phyloP scores from a whole-genome alignment of 1,139 yeast genomes.

The Sugiyamaella xylanicola region DNA sequence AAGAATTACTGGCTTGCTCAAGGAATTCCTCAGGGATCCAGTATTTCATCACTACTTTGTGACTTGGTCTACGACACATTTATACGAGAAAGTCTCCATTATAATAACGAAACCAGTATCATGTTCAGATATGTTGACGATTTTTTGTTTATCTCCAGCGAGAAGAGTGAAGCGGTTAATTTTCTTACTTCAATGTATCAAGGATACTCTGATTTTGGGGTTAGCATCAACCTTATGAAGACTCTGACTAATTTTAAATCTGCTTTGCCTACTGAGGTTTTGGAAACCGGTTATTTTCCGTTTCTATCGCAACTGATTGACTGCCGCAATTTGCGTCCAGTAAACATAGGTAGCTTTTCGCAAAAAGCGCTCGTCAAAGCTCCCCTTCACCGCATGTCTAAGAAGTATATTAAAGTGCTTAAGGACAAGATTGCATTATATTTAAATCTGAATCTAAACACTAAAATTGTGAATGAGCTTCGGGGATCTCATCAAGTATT shows the following conservation, averaged over 20 bases:
- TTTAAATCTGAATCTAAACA: slow-evolving; percentile 2
- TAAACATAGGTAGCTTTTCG: not conserved
- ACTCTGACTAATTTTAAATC: slow-evolving; percentile 45
- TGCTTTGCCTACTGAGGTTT: slow-evolving; percentile 1
- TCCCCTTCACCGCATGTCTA: not conserved
- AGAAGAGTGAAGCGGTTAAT: slow-evolving; percentile 33
- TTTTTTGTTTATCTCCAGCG: slow-evolving; percentile 66
- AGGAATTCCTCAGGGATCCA: slow-evolving; percentile 89
- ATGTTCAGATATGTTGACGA: slow-evolving; percentile 82
- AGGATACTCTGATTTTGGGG: slow-evolving; percentile 59
- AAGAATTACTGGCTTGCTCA: slow-evolving; percentile 50
- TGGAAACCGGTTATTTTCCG: slow-evolving; percentile 8
- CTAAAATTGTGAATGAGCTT: slow-evolving; percentile 13
- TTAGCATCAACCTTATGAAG: slow-evolving; percentile 59
- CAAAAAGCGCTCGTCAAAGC: not conserved
- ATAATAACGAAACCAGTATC: slow-evolving; percentile 39
- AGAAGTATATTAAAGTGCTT: not conserved
- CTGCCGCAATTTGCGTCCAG: slow-evolving; percentile 24
- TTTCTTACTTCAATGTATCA: slow-evolving; percentile 39
- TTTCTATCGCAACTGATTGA: slow-evolving; percentile 26
- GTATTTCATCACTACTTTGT: slow-evolving; percentile 74
- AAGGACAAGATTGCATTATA: slow-evolving; percentile 1
- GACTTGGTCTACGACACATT: slow-evolving; percentile 71
- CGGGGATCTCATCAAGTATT: not conserved
- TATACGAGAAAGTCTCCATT: slow-evolving; percentile 49